Percentiles rank a stretch among this genome's conserved stretches.
Conservation (phyloP, 495 filamentous ascomycete genomes). For the Penicillium cosmopolitanum region DNA sequence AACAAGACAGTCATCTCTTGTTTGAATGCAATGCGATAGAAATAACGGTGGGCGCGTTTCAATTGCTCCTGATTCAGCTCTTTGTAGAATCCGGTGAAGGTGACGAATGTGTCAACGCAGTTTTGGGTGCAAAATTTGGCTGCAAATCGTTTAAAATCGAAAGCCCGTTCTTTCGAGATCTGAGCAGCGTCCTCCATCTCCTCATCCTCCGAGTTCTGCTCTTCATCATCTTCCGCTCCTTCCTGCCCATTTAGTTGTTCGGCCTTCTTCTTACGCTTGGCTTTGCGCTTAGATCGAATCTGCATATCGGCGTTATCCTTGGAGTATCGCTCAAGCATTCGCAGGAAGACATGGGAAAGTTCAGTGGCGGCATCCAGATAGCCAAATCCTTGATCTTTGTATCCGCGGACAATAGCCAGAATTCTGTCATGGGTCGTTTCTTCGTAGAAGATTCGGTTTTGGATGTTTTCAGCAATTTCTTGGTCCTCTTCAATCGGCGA, state of each 20-base stretch:
- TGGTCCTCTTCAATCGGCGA: slow-evolving; percentile 89
- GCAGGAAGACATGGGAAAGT: slow-evolving; percentile 85
- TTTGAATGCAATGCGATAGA: slow-evolving; percentile 94
- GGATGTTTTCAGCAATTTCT: slow-evolving; percentile 86
- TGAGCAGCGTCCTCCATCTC: slow-evolving; percentile 69
- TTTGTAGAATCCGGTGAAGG: slow-evolving; percentile 76
- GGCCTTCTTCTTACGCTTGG: slow-evolving; percentile 66
- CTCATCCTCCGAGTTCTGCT: slow-evolving; percentile 72
- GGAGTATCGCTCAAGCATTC: slow-evolving; percentile 90
- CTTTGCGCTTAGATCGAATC: slow-evolving; percentile 75
- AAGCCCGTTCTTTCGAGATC: slow-evolving; percentile 80
- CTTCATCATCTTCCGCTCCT: slow-evolving; percentile 50
- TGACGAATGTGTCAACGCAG: slow-evolving; percentile 86
- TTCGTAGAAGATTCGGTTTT: slow-evolving; percentile 97
- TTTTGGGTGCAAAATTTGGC: slow-evolving; percentile 79
- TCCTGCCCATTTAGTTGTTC: slow-evolving; percentile 30
- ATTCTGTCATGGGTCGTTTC: slow-evolving; percentile 90
- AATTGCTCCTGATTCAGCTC: slow-evolving; percentile 82
- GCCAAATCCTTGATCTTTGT: slow-evolving; percentile 91
- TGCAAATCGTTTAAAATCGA: slow-evolving; percentile 87
- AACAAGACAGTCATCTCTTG: slow-evolving; percentile 86
- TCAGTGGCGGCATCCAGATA: slow-evolving; percentile 94
- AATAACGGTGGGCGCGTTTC: slow-evolving; percentile 92
- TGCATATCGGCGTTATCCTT: slow-evolving; percentile 94
- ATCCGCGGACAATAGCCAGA: slow-evolving; percentile 73